Percentiles rank a stretch among this genome's conserved stretches.
phyloP scores from a whole-genome alignment of 164 flowering plant species.

The Saururus chinensis region DNA sequence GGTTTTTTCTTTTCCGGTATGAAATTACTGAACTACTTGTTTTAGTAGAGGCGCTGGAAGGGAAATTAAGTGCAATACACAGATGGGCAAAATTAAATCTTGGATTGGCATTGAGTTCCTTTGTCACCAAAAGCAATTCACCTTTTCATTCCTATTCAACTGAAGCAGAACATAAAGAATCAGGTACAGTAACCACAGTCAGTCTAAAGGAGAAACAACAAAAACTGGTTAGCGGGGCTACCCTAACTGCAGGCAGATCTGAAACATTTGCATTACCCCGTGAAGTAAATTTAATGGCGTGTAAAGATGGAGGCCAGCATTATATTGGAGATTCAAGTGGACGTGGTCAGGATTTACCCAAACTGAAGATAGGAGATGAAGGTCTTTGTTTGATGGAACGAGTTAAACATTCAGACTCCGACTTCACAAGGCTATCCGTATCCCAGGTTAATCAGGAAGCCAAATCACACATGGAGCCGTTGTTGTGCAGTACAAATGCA shows the following conservation, averaged over 20 bases:
- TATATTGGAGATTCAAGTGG: not conserved
- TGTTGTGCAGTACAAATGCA: not conserved
- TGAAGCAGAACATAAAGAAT: not conserved
- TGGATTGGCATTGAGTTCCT: conserved; percentile 41
- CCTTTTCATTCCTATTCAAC: not conserved
- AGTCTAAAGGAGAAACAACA: conserved; percentile 10
- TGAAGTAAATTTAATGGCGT: not conserved
- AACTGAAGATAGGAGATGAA: no score
- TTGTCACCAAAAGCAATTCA: conserved; percentile 27
- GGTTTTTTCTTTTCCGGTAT: conserved; percentile 47
- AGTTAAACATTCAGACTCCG: no score
- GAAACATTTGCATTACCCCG: not conserved
- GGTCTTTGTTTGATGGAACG: no score
- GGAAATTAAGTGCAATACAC: conserved; percentile 61
- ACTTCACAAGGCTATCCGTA: no score
- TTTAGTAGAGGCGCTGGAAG: conserved; percentile 61
- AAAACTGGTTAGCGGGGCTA: conserved; percentile 4
- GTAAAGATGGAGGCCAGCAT: not conserved
- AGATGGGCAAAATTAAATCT: conserved; percentile 67
- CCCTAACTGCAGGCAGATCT: not conserved
- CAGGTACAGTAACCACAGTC: not conserved
- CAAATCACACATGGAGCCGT: not conserved
- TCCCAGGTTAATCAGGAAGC: no score
- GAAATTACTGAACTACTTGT: conserved; percentile 44
- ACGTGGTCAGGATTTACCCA: not conserved